Evolutionary conservation across 2,329 filamentous ascomycete species (phyloP), one percentile per base, ranked within the genome.

Genomic region (Cladosporium austrohemisphaericum): DNA sequence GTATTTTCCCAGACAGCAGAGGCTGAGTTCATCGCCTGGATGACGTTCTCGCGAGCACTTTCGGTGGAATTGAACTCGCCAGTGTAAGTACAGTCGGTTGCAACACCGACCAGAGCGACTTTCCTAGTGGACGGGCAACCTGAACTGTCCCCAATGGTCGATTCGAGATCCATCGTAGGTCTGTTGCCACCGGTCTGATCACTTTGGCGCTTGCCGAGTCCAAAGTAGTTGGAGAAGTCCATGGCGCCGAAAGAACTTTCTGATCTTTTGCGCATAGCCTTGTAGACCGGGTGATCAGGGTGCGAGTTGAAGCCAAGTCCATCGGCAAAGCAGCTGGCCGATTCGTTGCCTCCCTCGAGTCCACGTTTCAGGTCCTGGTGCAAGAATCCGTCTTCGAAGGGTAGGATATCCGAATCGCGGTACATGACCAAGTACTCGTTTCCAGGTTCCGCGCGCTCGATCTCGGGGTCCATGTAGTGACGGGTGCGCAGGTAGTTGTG

Each of bases 31-130:
- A 98, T 86, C 64, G 88, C 77, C 45, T 75, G 76, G 59, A 98
- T 90, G 54, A 98, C 79, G 65, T 93, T 93, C 54, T 78, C 68
- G 49, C 84, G 78, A 19, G 85, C 79, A n/a, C 80, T 73, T 43
- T 80, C 74, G 35, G 78, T 78, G 18, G 76, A 78, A 54, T 83
- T 79, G 66, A 96, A 94, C 3, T 76, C 76, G 2, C 73, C 74
- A 31, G 84, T 89, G 65, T 97, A 97, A 7, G 82, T 87, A 73
- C 93, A 98, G 68, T 98, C 93, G 0, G 90, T 93, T 7, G 90
- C 93, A 29, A 97, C 83, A 22, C 93, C 93, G 19, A 98, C 81
- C 32, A 97, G 76, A 1, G 93, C 93, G 14, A 98, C 89, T 68
- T 87, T 94, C 57, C 90, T 83, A n/a, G 89, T 92, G 1, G 78